Evolutionary conservation across 1,284 basidiomycete species (phyloP).

Genomic region (Sparassis latifolia): DNA sequence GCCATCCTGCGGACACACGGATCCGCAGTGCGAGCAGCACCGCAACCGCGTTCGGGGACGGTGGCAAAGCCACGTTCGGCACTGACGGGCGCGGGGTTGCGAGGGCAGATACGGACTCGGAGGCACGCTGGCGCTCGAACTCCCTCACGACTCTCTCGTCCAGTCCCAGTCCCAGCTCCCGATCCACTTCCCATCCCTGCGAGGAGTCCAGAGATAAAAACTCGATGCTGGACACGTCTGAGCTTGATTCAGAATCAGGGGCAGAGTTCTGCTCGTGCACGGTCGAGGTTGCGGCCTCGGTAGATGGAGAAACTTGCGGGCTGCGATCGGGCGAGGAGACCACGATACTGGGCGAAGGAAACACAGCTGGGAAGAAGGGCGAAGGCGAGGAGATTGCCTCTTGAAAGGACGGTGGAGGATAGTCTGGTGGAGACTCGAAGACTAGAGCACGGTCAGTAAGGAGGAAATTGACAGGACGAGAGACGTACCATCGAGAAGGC

Average conservation of each 20-base stretch:
- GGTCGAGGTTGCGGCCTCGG: no score
- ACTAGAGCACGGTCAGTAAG: background rate
- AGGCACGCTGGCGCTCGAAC: conserved; percentile 16
- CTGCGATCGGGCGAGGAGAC: background rate
- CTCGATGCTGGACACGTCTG: conserved; percentile 17
- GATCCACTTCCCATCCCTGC: conserved; percentile 27
- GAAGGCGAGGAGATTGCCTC: conserved; percentile 38
- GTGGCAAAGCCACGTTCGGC: no score
- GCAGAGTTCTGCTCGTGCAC: no score
- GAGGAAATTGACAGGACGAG: background rate
- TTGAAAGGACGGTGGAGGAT: conserved; percentile 53
- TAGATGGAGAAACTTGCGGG: background rate
- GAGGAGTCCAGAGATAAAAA: conserved; percentile 18
- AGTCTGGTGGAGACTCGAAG: conserved; percentile 36
- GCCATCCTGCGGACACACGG: conserved; percentile 12
- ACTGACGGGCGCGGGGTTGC: conserved; percentile 3
- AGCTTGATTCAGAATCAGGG: background rate
- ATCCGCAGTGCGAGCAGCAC: conserved; percentile 21
- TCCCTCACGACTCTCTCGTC: conserved; percentile 24
- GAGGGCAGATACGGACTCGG: conserved; percentile 11
- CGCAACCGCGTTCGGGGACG: conserved; percentile 5
- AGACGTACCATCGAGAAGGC: conserved; percentile 10
- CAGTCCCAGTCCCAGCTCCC: conserved; percentile 21
- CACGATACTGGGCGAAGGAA: background rate
- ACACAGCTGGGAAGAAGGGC: conserved; percentile 4